Percentiles rank a stretch among this genome's conserved stretches.
Evolutionary conservation across 257 asterid genomes (phyloP).

Genomic region (Osmanthus fragrans): DNA sequence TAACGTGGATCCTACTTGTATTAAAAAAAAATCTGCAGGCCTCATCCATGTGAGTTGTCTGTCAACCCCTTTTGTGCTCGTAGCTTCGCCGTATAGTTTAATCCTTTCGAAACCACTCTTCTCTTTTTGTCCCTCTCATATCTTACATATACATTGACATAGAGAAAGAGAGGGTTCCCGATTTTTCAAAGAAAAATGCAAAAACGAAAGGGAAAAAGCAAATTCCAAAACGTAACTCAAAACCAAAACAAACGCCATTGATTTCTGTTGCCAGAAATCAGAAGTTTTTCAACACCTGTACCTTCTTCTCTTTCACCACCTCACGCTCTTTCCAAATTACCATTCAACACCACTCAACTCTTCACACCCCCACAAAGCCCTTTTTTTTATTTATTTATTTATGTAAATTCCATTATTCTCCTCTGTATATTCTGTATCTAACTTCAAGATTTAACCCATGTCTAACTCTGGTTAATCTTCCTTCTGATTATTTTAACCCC

Average conservation of each 20-base stretch:
- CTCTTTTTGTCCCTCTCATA: too few relatives aligned
- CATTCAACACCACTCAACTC: background rate
- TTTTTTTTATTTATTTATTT: background rate
- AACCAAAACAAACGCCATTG: slow-evolving; percentile 37
- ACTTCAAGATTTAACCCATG: background rate
- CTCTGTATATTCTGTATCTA: background rate
- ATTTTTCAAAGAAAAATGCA: background rate
- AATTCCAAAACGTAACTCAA: background rate
- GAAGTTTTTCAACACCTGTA: slow-evolving; percentile 60
- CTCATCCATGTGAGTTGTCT: too few relatives aligned
- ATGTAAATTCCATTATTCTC: background rate
- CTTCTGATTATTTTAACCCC: background rate
- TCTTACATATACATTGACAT: background rate
- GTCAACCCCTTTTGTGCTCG: too few relatives aligned
- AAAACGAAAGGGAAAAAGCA: background rate
- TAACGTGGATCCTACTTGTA: too few relatives aligned
- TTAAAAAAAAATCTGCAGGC: too few relatives aligned
- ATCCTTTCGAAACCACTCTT: too few relatives aligned
- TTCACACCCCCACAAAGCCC: background rate
- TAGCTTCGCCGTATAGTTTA: too few relatives aligned
- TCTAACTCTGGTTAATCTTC: background rate
- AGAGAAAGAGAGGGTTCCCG: background rate
- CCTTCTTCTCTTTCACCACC: background rate
- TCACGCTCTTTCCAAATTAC: background rate
- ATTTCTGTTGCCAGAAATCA: slow-evolving; percentile 31